Evolutionary conservation across 2,329 filamentous ascomycete genomes (phyloP), one percentile per base, ranked within the genome.

Genomic region (Fusarium sp.): DNA sequence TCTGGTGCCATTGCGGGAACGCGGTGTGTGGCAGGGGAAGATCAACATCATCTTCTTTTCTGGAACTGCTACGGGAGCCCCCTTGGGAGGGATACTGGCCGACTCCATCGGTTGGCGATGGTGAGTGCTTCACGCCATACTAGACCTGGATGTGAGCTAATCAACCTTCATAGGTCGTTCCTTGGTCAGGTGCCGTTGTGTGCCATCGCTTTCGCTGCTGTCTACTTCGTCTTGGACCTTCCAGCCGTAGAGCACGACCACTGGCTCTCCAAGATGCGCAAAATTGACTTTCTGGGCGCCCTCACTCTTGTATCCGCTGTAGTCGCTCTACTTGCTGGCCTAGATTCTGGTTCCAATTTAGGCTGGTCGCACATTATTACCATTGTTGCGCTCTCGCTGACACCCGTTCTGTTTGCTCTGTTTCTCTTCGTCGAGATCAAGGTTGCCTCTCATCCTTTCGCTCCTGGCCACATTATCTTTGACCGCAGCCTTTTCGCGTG

Each of bases 101-200:
- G 90, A 93, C 73, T 85, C 81, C 5, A 82, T 93, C 47, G 89
- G 90, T 31, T 93, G 91, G 91, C 80, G 91, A 64, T 92, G 89
- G 88, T 87, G 76, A 72, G 79, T 71, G 7, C 15, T 22, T 4
- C 6, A 2, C 7, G 9, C 15, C 31, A 13, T 46, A 5, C 41
- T n/a, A 19, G 13, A 5, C 3, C 12, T 24, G 12, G 9, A 28
- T 10, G 7, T 25, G 24, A 2, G 10, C 24, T 55, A 29, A 61
- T 52, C 57, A 57, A 13, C 29, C 22, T 34, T 19, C 11, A 13
- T 22, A 87, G 85, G 88, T 84, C 90, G 0, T 94, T 95, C 71
- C 74, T 91, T 11, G 81, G 81, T 3, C 91, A 94, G 72, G 84
- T 85, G 0, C 91, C 91, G 3, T 72, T 92, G 6, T 91, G 89